These are phyloP conservation scores for Lenwebbia sp. DNA, from an alignment of 345 rosid genomes.

Conservation along the genomic window DNA sequence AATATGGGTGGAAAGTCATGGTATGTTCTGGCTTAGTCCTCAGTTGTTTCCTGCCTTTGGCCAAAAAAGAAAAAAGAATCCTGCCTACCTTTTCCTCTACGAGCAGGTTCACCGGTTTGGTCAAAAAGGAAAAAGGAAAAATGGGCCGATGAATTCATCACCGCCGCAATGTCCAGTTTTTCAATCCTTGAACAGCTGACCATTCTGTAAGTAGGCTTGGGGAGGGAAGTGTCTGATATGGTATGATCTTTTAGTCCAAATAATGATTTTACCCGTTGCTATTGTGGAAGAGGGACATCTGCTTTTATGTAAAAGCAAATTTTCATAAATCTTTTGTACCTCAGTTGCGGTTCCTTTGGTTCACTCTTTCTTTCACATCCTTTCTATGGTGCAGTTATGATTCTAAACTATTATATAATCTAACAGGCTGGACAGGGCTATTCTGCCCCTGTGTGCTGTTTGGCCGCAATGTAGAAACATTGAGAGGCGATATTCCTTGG, in stretches of 20 bases:
- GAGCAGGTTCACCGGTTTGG: background rate
- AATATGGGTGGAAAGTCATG: background rate
- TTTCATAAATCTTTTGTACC: background rate
- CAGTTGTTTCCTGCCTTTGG: background rate
- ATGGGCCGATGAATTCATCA: background rate
- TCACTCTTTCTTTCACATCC: background rate
- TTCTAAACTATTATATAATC: background rate
- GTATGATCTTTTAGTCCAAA: background rate
- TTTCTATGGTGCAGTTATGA: background rate
- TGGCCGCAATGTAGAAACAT: conserved; percentile 64
- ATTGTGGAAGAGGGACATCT: background rate
- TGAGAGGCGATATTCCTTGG: conserved; percentile 69
- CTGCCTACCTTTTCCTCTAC: background rate
- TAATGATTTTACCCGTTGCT: background rate
- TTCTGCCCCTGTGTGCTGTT: conserved; percentile 76
- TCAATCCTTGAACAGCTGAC: background rate
- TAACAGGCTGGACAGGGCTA: conserved; percentile 67
- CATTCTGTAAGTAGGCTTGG: background rate
- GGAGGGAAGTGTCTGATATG: background rate
- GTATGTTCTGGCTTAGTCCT: background rate
- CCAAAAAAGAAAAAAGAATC: background rate
- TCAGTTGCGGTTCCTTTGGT: background rate
- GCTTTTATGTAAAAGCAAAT: background rate
- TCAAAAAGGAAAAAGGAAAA: background rate
- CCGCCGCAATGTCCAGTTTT: background rate